Evolutionary conservation across 2,329 filamentous ascomycete genomes (phyloP).

Genomic region (Hypoxylon sp.): DNA sequence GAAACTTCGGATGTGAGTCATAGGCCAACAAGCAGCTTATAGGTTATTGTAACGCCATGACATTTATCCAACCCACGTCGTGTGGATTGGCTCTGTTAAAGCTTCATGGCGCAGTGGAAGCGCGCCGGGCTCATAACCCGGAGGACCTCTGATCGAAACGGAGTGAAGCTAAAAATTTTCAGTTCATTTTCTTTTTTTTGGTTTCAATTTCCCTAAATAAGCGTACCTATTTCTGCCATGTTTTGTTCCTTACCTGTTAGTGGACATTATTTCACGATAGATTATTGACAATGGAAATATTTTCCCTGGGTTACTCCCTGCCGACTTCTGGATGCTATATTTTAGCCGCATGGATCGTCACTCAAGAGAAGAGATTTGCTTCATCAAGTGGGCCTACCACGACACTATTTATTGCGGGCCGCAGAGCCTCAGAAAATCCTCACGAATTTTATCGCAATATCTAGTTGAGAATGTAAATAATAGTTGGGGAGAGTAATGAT

Average conservation of each 20-base stretch:
- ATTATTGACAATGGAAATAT: too few relatives aligned
- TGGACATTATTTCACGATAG: too few relatives aligned
- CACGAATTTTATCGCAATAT: too few relatives aligned
- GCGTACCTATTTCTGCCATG: neutral
- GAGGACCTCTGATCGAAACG: conserved; percentile 38
- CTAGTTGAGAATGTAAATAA: too few relatives aligned
- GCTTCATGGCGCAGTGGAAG: conserved; percentile 40
- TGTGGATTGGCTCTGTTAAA: neutral
- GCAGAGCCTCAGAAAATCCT: too few relatives aligned
- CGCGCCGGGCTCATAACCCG: conserved; percentile 38
- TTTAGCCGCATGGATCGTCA: too few relatives aligned
- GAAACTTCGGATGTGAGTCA: conserved; percentile 3
- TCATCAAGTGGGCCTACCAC: too few relatives aligned
- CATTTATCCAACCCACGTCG: neutral
- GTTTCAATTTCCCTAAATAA: neutral
- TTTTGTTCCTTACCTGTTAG: neutral
- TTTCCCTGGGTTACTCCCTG: too few relatives aligned
- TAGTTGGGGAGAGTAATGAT: too few relatives aligned
- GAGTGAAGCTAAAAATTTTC: conserved; percentile 30
- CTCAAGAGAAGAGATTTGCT: too few relatives aligned
- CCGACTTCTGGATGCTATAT: too few relatives aligned
- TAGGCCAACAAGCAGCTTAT: neutral
- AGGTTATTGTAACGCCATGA: neutral
- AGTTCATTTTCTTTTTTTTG: neutral
- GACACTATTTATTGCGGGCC: too few relatives aligned